These are phyloP conservation scores for Pelargonium cotyledonis DNA, from an alignment of 441 rosid genomes.

Conservation along the genomic window DNA sequence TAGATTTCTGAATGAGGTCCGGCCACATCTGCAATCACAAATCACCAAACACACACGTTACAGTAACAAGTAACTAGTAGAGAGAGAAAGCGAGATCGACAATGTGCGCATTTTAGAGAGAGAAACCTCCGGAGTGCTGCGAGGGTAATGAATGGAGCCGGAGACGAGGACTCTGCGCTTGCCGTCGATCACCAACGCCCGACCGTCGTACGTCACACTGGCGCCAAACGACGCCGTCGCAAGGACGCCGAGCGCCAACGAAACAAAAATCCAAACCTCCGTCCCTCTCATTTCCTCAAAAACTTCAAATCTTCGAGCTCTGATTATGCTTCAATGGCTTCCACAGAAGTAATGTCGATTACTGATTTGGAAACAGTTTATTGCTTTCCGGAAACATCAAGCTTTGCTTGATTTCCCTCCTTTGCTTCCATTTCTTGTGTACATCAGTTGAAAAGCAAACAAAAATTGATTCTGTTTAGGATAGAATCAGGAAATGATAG, in stretches of 20 bases:
- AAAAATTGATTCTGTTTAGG: neutral
- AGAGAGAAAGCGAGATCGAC: neutral
- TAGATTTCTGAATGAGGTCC: slow-evolving; percentile 84
- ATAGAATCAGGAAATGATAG: neutral
- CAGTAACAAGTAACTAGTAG: neutral
- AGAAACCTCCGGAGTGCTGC: slow-evolving; percentile 76
- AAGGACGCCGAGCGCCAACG: slow-evolving; percentile 13
- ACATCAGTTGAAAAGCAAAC: neutral
- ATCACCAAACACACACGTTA: slow-evolving; percentile 6
- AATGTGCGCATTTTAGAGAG: neutral
- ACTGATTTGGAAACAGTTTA: neutral
- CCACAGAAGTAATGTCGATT: neutral
- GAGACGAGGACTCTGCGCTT: slow-evolving; percentile 66
- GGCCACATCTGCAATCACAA: slow-evolving; percentile 76
- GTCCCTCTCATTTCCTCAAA: slow-evolving; percentile 13
- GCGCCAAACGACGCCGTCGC: slow-evolving; percentile 37
- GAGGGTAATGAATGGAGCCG: slow-evolving; percentile 94
- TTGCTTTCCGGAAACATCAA: slow-evolving; percentile 6
- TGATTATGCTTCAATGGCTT: neutral
- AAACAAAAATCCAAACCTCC: slow-evolving; percentile 10
- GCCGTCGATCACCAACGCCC: slow-evolving; percentile 72
- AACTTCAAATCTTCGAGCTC: neutral
- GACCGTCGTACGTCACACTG: slow-evolving; percentile 70
- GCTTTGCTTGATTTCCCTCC: slow-evolving; percentile 8
- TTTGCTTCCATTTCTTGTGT: slow-evolving; percentile 4